Base-by-base conservation (phyloP, 1,284 basidiomycete genomes). In the Leccinum colubrinum region DNA sequence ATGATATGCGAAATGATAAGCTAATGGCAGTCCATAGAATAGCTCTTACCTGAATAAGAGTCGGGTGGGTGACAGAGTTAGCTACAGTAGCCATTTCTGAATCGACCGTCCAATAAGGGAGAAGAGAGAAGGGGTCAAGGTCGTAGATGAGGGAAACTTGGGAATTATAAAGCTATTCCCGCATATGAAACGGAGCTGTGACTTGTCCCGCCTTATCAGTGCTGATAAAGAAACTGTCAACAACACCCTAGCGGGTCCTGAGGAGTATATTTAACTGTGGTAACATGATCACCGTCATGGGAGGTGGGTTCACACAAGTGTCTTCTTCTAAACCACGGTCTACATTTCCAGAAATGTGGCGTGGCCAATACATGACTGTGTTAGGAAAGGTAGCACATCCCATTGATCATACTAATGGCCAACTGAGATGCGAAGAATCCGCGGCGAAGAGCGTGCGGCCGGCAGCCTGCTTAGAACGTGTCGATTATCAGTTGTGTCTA, bases 31-130 rank as follows among this genome's bases (percentile, higher is more conserved):
- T 2, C 59, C 0, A 5, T 54, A 14, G 20, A 57, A 41, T 4
- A 22, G 8, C n/a, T 43, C 65, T 67, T 39, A 72, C 66, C 62
- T 64, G 43, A 59, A 87, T 78, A 35, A 86, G 65, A 37, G 82
- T 86, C 20, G 82, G 83, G 66, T 85, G 79, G 12, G 83, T 73
- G 27, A 83, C 76, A 57, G 85, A 86, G 70, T 86, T 87, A 41
- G 80, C 83, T 68, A 74, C 74, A 27, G 84, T 86, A 30, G 84
- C 83, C 84, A 86, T 86, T 60, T 65, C 59, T 62, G 62, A 15
- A n/a, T 37, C 27, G 33, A 37, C 6, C 4, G 54, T 51, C 52
- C 30, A 27, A 55, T 20, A n/a, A 51, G 22, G 14, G 20, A 51
- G 35, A 54, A 27, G 27, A 14, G 46, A 51, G 20, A 22, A 51